Base-by-base conservation (phyloP, 495 filamentous ascomycete species). In the Podospora pseudocomata region DNA sequence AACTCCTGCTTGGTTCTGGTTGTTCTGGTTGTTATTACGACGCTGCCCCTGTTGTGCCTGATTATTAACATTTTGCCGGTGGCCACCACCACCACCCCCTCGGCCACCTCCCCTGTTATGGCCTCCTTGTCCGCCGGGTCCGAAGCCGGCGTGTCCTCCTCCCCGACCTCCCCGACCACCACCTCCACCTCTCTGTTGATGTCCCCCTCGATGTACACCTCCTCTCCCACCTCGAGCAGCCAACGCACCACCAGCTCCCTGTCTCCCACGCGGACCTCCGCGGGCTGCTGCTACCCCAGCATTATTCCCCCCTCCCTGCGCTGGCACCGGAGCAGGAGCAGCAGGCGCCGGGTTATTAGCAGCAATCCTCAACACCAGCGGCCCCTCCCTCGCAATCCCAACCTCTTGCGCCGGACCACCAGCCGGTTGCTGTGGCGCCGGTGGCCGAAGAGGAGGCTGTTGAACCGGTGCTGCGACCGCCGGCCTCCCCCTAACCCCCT, bases 281-380 rank as follows among this genome's bases (percentile, higher is more conserved):
- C 39, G 39, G 39, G 9, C 13, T 2, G 55, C 55, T 18, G 3
- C 55, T 26, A 18, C 54, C 19, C 55, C 23, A 26, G 55, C 9
- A 7, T 58, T 58, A 13, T 5, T 49, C 9, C n/a, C 69, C 28
- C 65, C 26, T 26, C 34, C 64, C 54, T 7, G 39, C 2, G 58
- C 64, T 5, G 55, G 56, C 13, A 4, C 39, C 19, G 59, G 44
- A 53, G 56, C 65, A 19, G 69, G 65, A 73, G 26, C 76, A 49
- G 49, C 76, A 49, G 49, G 79, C 69, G 34, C 74, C 30, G 74
- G 74, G 23, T 68, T 77, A 71, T 76, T 73, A 63, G 70, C 75
- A 15, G 82, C 83, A 39, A 87, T 84, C 54, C 84, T 77, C 26
- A 87, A 79, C 23, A 87, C 83, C 15, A 87, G 79, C 28, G 85